Percentiles rank a stretch among this genome's conserved stretches.
Conservation (phyloP, 176 grass and related monocot genomes). For the Ensete glaucum region DNA sequence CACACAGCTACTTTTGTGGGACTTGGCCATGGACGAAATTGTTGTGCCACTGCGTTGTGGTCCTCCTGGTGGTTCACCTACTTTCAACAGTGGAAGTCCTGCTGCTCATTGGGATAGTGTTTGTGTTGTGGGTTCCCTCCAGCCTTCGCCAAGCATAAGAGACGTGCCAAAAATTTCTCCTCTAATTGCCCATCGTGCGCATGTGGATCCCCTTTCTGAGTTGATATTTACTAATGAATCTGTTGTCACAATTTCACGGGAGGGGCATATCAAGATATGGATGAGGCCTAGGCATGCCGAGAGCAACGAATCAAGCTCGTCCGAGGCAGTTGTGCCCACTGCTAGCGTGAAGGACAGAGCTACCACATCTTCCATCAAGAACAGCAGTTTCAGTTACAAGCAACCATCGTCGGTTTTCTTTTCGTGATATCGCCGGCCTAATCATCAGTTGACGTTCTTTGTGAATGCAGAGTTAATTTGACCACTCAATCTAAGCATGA, state of each 20-base stretch:
- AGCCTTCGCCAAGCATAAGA: conserved; percentile 75
- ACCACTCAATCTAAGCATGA: not conserved
- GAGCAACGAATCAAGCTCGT: conserved; percentile 37
- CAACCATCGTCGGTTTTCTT: conserved; percentile 57
- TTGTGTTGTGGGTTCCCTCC: conserved; percentile 57
- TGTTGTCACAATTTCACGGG: conserved; percentile 59
- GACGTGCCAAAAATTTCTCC: conserved; percentile 83
- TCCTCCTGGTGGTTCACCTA: conserved; percentile 55
- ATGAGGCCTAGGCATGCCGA: conserved; percentile 40
- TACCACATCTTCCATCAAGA: conserved; percentile 32
- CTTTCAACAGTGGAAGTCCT: conserved; percentile 62
- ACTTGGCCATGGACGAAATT: conserved; percentile 78
- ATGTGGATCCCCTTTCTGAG: conserved; percentile 60
- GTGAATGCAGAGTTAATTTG: not conserved
- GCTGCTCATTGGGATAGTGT: conserved; percentile 74
- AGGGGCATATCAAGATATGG: conserved; percentile 83
- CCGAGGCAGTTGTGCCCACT: conserved; percentile 32
- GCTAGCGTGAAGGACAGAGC: conserved; percentile 46
- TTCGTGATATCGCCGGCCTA: conserved; percentile 26
- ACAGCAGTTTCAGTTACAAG: conserved; percentile 35
- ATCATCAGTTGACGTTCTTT: not conserved
- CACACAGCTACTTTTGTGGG: conserved; percentile 83
- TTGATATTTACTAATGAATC: conserved; percentile 76
- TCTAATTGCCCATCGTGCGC: conserved; percentile 58
- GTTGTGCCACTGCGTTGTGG: conserved; percentile 50